Evolutionary conservation across 1,284 basidiomycete genomes (phyloP).

Genomic region (Lignosus rhinocerotis): DNA sequence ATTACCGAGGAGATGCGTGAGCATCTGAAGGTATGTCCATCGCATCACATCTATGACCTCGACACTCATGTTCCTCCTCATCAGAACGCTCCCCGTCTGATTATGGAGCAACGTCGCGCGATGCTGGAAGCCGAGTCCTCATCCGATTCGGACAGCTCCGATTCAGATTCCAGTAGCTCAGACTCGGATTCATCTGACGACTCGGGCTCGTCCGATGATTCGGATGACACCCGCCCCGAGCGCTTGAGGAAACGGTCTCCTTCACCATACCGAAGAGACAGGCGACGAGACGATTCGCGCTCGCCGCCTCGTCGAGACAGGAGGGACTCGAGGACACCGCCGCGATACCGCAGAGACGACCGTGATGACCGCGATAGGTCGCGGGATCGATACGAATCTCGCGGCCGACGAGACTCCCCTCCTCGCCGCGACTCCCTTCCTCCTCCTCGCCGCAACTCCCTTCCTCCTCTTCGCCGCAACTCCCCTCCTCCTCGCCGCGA

Average conservation of each 20-base stretch:
- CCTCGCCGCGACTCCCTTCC: conserved; percentile 26
- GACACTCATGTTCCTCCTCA: background rate
- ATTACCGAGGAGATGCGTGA: conserved; percentile 97
- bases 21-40: conserved; percentile 76
- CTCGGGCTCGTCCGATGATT: conserved; percentile 25
- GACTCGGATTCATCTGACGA: conserved; percentile 38
- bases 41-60: conserved; percentile 3
- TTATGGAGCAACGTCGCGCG: conserved; percentile 90
- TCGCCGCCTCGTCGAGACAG: conserved; percentile 24
- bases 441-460: conserved; percentile 26
- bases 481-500: conserved; percentile 13
- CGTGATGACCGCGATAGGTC: conserved; percentile 26
- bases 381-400: conserved; percentile 18
- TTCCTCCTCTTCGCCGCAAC: background rate
- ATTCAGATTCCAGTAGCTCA: conserved; percentile 39
- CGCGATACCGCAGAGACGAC: conserved; percentile 31
- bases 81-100: conserved; percentile 86
- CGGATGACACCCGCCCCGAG: conserved; percentile 33
- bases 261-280: conserved; percentile 35
- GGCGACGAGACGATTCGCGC: conserved; percentile 25
- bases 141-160: conserved; percentile 46
- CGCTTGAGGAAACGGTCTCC: conserved; percentile 28
- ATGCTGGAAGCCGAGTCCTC: conserved; percentile 76
- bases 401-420: background rate
- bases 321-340: conserved; percentile 22